These are phyloP conservation scores for Penicillium sp. DNA, from an alignment of 2,329 filamentous ascomycete genomes.

Conservation along the genomic window DNA sequence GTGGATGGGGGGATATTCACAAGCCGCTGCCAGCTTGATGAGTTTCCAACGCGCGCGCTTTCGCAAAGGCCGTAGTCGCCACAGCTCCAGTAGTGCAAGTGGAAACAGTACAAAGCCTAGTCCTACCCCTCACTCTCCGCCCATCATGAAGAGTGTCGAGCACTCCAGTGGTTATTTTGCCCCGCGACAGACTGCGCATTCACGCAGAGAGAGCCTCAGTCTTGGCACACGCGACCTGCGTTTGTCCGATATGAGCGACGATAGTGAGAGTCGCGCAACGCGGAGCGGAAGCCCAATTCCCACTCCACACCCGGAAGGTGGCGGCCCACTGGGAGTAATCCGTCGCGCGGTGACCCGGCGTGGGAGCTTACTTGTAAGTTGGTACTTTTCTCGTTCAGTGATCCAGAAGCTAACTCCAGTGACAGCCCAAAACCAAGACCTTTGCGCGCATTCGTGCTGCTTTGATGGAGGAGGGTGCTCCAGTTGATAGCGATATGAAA, in stretches of 20 bases:
- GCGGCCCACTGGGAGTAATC: conserved; percentile 69
- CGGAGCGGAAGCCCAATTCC: conserved; percentile 38
- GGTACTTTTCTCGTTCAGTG: neutral
- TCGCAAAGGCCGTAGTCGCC: conserved; percentile 58
- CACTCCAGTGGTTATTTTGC: conserved; percentile 55
- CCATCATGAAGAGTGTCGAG: conserved; percentile 58
- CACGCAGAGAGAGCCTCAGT: conserved; percentile 82
- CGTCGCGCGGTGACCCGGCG: conserved; percentile 78
- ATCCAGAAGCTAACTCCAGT: neutral
- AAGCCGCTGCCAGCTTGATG: conserved; percentile 71
- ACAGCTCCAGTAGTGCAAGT: conserved; percentile 68
- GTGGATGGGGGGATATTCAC: conserved; percentile 64
- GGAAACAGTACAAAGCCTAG: conserved; percentile 66
- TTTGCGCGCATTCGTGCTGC: conserved; percentile 92
- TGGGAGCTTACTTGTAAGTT: conserved; percentile 78
- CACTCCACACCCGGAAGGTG: conserved; percentile 44
- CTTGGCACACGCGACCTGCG: conserved; percentile 86
- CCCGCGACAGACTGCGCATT: conserved; percentile 48
- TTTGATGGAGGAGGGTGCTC: conserved; percentile 80
- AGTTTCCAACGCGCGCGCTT: conserved; percentile 69
- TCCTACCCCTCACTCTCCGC: conserved; percentile 74
- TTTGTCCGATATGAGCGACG: conserved; percentile 75
- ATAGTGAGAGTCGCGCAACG: conserved; percentile 57
- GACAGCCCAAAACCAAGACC: conserved; percentile 88
- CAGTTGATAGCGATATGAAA: conserved; percentile 81